Percentiles rank a stretch among this genome's conserved stretches.
phyloP scores from a whole-genome alignment of 805 yeast genomes.

The Barnettozyma wickerhamii region DNA sequence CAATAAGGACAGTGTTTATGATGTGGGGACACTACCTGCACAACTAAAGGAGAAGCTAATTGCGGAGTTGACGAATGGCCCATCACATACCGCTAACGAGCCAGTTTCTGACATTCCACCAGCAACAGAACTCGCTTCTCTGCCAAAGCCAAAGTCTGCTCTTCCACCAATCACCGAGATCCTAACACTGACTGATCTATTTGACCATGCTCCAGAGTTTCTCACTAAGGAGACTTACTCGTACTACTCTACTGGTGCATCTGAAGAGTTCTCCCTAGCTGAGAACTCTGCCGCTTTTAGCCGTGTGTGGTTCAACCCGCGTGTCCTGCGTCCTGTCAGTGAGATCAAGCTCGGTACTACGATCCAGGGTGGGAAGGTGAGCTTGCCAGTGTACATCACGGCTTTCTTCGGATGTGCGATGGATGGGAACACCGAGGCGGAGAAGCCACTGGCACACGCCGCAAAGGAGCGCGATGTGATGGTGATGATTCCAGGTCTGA shows the following conservation, averaged over 20 bases:
- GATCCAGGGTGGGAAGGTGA: slow-evolving; percentile 43
- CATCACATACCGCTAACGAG: neutral
- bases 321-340: slow-evolving; percentile 33
- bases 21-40: neutral
- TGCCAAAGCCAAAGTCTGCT: neutral
- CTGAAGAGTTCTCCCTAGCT: slow-evolving; percentile 42
- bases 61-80: neutral
- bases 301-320: slow-evolving; percentile 43
- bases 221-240: slow-evolving; percentile 11
- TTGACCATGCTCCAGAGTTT: neutral
- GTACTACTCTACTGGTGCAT: slow-evolving; percentile 45
- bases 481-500: slow-evolving; percentile 45
- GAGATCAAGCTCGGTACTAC: slow-evolving; percentile 39
- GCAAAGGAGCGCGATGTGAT: slow-evolving; percentile 36
- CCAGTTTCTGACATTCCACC: neutral
- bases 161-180: neutral
- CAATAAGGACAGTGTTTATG: neutral
- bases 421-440: slow-evolving; percentile 41
- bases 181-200: neutral
- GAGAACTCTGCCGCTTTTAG: slow-evolving; percentile 40
- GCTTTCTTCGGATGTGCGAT: slow-evolving; percentile 44
- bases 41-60: neutral
- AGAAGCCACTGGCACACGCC: slow-evolving; percentile 36
- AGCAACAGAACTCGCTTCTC: neutral
- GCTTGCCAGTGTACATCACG: slow-evolving; percentile 43